Conservation (phyloP, 176 grass and related monocot genomes). For the Aegilops speltoides region DNA sequence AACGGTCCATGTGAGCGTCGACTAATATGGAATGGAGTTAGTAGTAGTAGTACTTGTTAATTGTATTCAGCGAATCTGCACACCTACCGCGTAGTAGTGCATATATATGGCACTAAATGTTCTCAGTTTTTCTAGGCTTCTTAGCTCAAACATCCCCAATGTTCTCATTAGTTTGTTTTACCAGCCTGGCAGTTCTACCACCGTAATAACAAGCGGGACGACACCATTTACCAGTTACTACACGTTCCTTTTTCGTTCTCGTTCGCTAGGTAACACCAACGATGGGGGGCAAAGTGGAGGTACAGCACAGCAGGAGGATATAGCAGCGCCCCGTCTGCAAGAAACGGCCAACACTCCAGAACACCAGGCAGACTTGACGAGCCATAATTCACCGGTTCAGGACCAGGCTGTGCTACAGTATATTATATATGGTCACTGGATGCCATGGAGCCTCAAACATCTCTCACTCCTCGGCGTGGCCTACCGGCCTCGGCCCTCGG, state of each 20-base stretch:
- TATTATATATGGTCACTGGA: neutral
- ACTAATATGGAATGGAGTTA: too few species aligned
- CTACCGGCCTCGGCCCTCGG: neutral
- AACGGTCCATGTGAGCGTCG: too few species aligned
- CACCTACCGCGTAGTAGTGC: too few species aligned
- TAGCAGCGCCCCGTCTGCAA: neutral
- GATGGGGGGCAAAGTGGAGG: neutral
- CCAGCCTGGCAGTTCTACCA: too few species aligned
- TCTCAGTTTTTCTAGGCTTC: too few species aligned
- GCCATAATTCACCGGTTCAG: neutral
- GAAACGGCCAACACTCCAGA: conserved; percentile 1
- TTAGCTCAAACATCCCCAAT: too few species aligned
- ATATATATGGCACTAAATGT: too few species aligned
- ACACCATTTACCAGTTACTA: too few species aligned
- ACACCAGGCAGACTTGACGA: neutral
- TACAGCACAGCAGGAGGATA: neutral
- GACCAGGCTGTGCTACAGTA: neutral
- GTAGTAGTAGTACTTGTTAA: too few species aligned
- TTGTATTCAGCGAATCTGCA: too few species aligned
- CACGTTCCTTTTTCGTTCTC: too few species aligned
- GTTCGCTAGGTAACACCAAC: neutral
- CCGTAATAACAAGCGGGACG: neutral
- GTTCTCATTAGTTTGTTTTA: too few species aligned
- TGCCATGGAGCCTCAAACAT: neutral
- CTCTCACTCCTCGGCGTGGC: conserved; percentile 18